Base-by-base conservation (phyloP, 139 green algal genomes). In the Zygnema circumcarinatum region DNA sequence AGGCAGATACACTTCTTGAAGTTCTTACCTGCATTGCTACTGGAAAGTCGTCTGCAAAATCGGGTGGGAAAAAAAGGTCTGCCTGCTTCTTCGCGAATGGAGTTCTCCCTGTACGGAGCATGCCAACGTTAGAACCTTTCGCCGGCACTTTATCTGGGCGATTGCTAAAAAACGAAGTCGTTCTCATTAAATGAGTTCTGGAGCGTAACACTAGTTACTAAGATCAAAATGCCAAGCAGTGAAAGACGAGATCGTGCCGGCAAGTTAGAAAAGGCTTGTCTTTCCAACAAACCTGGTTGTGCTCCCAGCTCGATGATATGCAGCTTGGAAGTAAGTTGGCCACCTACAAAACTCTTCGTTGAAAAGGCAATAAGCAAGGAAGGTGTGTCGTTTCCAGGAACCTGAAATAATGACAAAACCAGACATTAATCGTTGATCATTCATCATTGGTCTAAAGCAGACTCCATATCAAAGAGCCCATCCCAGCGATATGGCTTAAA, bases 31-130 rank as follows among this genome's bases (percentile, higher is more conserved):
- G 96, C 94, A 99, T 97, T 29, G 96, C 96, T 38, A 99, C 97
- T 1, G 97, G 97, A 84, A 99, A 99, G 91, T 99, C 97, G 79
- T 99, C 97, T n/a, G 94, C 94, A 92, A 99, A 99, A 85, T 99
- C 96, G 1, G 95, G 94, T 1, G 97, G 97, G 91, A 99, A 99
- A 89, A 99, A 99, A 11, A 99, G 94, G 92, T 99, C 97, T 22
- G 96, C 95, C 76, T 96, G 93, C 90, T 95, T 95, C 93, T 98
- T 98, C 21, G 73, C 72, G 86, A 97, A 94, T 39, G 78, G 56
- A 74, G 42, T 32, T 36, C 62, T 89, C n/a, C 85, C 85, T 88
- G 69, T 35, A 88, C 87, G 0, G 90, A 83, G 42, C 88, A 74
- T n/a, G n/a, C n/a, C n/a, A n/a, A n/a, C 73, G 90, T 92, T 7